phyloP scores from a whole-genome alignment of 305 asterid genomes.

The Fraxinus platypoda region DNA sequence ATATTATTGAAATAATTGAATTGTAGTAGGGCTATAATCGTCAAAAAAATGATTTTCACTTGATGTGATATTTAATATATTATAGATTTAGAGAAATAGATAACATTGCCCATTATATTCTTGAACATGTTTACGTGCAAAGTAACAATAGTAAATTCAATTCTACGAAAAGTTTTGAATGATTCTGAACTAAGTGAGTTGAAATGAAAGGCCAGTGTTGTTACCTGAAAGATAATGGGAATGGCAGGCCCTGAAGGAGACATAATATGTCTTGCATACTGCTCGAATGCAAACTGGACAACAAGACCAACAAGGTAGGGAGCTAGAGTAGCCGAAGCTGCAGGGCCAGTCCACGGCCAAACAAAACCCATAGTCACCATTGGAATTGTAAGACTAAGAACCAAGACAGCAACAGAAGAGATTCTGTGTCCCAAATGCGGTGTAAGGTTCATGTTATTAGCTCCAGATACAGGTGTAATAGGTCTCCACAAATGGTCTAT shows the following conservation, averaged over 20 bases:
- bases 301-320: conserved; percentile 91
- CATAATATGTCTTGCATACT: conserved; percentile 57
- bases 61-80: too few relatives aligned
- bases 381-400: conserved; percentile 75
- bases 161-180: neutral
- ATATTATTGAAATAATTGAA: too few relatives aligned
- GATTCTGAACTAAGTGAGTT: conserved; percentile 14
- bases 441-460: conserved; percentile 28
- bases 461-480: conserved; percentile 37
- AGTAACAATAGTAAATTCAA: neutral
- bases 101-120: neutral
- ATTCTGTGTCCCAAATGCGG: conserved; percentile 61
- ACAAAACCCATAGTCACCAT: conserved; percentile 91
- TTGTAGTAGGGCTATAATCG: too few relatives aligned
- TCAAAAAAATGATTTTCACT: too few relatives aligned
- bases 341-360: conserved; percentile 99
- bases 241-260: conserved; percentile 91
- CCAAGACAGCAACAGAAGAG: conserved; percentile 77
- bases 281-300: conserved; percentile 88
- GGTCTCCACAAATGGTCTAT: conserved; percentile 64
- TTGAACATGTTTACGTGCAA: neutral
- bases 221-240: conserved; percentile 88
- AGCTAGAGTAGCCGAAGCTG: conserved; percentile 97
- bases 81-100: neutral
- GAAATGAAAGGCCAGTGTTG: conserved; percentile 13